Conservation (phyloP, 345 rosid species). For the Anastatica hierochuntica region DNA sequence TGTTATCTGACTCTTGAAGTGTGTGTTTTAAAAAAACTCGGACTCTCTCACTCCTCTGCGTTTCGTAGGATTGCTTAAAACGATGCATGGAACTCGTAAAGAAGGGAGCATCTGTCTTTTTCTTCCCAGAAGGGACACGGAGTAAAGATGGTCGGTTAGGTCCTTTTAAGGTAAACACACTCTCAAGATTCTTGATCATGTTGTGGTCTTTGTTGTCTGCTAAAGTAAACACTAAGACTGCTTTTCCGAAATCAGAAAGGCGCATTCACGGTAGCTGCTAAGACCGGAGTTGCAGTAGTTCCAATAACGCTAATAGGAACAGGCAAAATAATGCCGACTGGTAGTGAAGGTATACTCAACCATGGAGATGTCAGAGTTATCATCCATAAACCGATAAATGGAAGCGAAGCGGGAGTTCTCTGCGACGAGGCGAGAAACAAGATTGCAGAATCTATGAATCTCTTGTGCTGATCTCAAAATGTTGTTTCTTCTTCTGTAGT, state of each 20-base stretch:
- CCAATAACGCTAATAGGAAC: conserved; percentile 86
- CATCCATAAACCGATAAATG: conserved; percentile 63
- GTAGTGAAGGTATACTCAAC: conserved; percentile 65
- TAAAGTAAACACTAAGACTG: background rate
- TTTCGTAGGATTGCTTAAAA: conserved; percentile 71
- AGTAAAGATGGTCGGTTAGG: conserved; percentile 80
- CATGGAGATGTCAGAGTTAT: conserved; percentile 58
- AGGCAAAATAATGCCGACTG: conserved; percentile 81
- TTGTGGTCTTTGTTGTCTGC: too few species aligned
- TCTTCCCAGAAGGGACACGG: conserved; percentile 95
- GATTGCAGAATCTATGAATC: conserved; percentile 41
- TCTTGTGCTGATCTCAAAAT: background rate
- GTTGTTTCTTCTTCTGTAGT: background rate
- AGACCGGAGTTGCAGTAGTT: conserved; percentile 68
- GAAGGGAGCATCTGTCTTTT: conserved; percentile 73
- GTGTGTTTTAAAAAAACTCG: background rate
- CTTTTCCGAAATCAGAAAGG: conserved; percentile 53
- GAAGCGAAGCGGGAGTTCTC: conserved; percentile 47
- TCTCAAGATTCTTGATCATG: background rate
- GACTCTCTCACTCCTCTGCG: background rate
- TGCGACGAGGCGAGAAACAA: conserved; percentile 56
- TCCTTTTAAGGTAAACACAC: conserved; percentile 61
- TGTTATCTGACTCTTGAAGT: conserved; percentile 37
- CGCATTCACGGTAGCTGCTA: conserved; percentile 80
- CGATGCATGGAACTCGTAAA: conserved; percentile 68